These are phyloP conservation scores for Kwoniella shandongensis DNA, from an alignment of 768 basidiomycete species.

Conservation along the genomic window DNA sequence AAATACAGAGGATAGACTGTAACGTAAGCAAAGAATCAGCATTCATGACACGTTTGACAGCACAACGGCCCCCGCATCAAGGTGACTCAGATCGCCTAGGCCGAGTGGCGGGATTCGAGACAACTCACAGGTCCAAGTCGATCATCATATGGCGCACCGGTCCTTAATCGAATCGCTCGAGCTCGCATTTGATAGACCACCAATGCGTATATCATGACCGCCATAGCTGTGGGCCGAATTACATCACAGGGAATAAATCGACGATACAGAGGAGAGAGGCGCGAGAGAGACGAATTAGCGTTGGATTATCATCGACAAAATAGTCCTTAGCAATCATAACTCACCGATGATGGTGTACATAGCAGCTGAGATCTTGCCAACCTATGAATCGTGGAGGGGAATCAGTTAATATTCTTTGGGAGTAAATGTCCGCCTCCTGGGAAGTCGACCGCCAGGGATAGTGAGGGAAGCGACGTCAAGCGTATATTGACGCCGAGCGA, in stretches of 20 bases:
- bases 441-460: too few relatives aligned
- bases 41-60: neutral
- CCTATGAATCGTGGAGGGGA: slow-evolving; percentile 56
- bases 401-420: slow-evolving; percentile 9
- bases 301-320: neutral
- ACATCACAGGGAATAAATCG: too few relatives aligned
- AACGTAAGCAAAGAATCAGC: slow-evolving; percentile 2
- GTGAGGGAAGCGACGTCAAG: too few relatives aligned
- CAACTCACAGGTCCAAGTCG: slow-evolving; percentile 83
- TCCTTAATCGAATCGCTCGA: slow-evolving; percentile 82
- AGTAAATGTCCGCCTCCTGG: too few relatives aligned
- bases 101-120: too few relatives aligned
- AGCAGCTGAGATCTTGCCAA: slow-evolving; percentile 91
- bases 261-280: slow-evolving; percentile 13
- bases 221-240: slow-evolving; percentile 71
- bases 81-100: too few relatives aligned
- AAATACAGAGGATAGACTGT: slow-evolving; percentile 49
- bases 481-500: too few relatives aligned
- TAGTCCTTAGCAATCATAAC: slow-evolving; percentile 52
- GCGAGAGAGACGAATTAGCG: neutral
- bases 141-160: slow-evolving; percentile 94
- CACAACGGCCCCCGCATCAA: too few relatives aligned
- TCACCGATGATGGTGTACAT: slow-evolving; percentile 93
- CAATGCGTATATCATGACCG: slow-evolving; percentile 93
- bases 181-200: slow-evolving; percentile 97